Evolutionary conservation across 169 alveolate genomes (phyloP).

Genomic region (Perkinsus chesapeaki): DNA sequence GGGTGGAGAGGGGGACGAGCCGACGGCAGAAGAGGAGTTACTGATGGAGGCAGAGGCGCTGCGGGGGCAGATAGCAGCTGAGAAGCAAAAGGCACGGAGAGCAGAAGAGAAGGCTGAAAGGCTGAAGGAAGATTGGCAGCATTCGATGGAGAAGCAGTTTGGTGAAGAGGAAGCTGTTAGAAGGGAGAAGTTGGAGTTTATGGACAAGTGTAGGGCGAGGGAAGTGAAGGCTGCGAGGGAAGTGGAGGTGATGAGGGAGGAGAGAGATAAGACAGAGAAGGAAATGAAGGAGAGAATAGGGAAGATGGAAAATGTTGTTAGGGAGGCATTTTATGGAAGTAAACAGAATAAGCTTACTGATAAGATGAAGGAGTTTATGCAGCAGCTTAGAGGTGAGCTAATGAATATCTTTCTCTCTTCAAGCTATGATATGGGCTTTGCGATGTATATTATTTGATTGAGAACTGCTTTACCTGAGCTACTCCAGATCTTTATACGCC

Average conservation of each 20-base stretch:
- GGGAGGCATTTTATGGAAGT: not conserved
- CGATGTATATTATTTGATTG: no score
- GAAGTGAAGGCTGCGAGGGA: not conserved
- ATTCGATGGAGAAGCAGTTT: not conserved
- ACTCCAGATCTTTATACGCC: no score
- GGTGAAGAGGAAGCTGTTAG: not conserved
- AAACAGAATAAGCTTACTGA: not conserved
- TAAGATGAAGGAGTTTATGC: not conserved
- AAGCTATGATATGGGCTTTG: not conserved
- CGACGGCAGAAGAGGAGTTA: not conserved
- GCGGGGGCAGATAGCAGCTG: not conserved
- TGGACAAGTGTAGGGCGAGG: not conserved
- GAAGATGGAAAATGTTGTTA: not conserved
- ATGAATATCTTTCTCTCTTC: not conserved
- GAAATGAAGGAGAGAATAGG: not conserved
- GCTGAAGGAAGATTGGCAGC: not conserved
- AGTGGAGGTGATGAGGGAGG: not conserved
- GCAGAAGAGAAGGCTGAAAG: not conserved
- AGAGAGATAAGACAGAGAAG: not conserved
- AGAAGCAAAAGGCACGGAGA: not conserved
- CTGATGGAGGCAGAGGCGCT: not conserved
- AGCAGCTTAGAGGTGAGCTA: not conserved
- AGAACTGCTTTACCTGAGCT: no score
- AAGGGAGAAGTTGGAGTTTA: not conserved
- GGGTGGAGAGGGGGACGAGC: not conserved